Evolutionary conservation across 371 early-diverging fungal genomes (phyloP).

Genomic region (Globomyces sp.): DNA sequence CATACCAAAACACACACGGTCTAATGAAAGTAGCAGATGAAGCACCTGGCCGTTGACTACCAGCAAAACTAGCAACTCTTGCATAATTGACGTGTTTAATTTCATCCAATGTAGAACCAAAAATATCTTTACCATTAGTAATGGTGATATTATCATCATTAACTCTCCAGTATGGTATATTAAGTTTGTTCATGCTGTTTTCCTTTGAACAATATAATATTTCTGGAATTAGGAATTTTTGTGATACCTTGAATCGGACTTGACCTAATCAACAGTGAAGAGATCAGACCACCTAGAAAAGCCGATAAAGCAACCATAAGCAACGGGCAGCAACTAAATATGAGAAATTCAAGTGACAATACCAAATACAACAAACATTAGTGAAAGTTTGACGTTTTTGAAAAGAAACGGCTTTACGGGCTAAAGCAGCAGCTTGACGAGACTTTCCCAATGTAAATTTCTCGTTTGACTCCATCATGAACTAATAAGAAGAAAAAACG

Average conservation of each 20-base stretch:
- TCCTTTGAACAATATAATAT: conserved; percentile 31
- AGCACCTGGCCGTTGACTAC: conserved; percentile 9
- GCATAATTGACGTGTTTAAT: conserved; percentile 5
- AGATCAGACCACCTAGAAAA: conserved; percentile 34
- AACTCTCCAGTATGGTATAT: conserved; percentile 12
- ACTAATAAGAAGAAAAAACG: too few species aligned
- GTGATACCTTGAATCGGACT: background rate
- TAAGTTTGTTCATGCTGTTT: conserved; percentile 8
- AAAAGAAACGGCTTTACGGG: conserved; percentile 60
- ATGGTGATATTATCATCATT: background rate
- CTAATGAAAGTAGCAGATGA: conserved; percentile 8
- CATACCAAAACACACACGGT: conserved; percentile 16
- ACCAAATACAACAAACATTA: conserved; percentile 68
- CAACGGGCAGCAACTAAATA: conserved; percentile 36
- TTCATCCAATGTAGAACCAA: background rate
- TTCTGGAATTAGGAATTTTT: background rate
- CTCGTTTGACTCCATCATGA: too few species aligned
- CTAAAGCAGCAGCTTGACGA: conserved; percentile 26
- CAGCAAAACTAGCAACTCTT: background rate
- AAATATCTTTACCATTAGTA: background rate
- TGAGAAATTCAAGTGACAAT: background rate
- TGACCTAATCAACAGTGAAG: conserved; percentile 22
- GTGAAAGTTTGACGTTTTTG: conserved; percentile 70
- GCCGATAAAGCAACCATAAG: conserved; percentile 43
- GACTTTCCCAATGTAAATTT: background rate